Evolutionary conservation across 768 basidiomycete species (phyloP).

Genomic region (Hygrophorus russula): DNA sequence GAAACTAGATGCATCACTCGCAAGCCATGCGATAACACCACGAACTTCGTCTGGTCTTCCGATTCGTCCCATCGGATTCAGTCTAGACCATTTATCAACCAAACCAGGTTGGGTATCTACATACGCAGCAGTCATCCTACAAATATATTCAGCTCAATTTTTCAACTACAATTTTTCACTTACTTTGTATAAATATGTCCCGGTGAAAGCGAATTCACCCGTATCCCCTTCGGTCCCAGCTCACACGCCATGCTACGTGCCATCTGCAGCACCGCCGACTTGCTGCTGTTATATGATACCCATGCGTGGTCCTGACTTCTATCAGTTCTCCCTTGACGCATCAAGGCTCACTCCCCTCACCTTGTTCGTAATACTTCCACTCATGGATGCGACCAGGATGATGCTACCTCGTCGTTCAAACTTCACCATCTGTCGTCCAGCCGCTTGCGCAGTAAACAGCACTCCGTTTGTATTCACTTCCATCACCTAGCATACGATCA

Average conservation of each 20-base stretch:
- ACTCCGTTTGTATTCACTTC: conserved; percentile 60
- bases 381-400: conserved; percentile 58
- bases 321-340: background rate
- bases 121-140: conserved; percentile 66
- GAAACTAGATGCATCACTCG: conserved; percentile 66
- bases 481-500: conserved; percentile 39
- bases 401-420: conserved; percentile 48
- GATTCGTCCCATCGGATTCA: conserved; percentile 63
- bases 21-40: conserved; percentile 61
- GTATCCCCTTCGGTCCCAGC: conserved; percentile 50
- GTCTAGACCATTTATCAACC: conserved; percentile 50
- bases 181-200: conserved; percentile 67
- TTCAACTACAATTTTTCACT: conserved; percentile 5
- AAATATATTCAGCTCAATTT: background rate
- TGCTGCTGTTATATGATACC: conserved; percentile 70
- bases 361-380: conserved; percentile 39
- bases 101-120: conserved; percentile 55
- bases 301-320: conserved; percentile 54
- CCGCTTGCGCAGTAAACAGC: conserved; percentile 54
- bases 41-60: conserved; percentile 65
- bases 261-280: conserved; percentile 73
- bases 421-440: conserved; percentile 48
- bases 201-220: conserved; percentile 69
- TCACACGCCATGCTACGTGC: conserved; percentile 76
- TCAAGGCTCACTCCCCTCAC: conserved; percentile 21